Percentiles rank a stretch among this genome's conserved stretches.
Conservation (phyloP, 2,329 filamentous ascomycete genomes). For the Botryotinia globosa region DNA sequence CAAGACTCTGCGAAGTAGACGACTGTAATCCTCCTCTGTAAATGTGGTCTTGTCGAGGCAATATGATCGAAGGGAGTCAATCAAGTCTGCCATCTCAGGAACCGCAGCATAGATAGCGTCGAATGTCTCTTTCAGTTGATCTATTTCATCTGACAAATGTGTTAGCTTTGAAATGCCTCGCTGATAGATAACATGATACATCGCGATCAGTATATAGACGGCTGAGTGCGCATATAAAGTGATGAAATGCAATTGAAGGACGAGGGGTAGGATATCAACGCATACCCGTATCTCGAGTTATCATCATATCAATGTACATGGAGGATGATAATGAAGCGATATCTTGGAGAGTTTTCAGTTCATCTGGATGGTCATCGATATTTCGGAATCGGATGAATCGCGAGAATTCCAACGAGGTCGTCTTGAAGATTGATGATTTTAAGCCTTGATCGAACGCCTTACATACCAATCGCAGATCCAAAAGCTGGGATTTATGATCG, state of each 20-base stretch:
- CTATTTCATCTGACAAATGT: constrained; percentile 46
- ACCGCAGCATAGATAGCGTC: constrained; percentile 39
- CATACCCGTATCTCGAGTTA: constrained; percentile 51
- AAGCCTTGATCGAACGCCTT: constrained; percentile 48
- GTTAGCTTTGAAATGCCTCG: constrained; percentile 21
- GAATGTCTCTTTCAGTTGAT: constrained; percentile 48
- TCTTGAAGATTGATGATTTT: constrained; percentile 47
- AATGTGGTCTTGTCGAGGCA: constrained; percentile 50
- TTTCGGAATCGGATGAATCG: constrained; percentile 39
- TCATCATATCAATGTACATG: constrained; percentile 52
- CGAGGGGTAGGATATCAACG: background rate
- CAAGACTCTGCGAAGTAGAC: constrained; percentile 44
- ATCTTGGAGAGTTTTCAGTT: constrained; percentile 45
- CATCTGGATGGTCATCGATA: constrained; percentile 16
- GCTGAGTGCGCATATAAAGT: background rate
- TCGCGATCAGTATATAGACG: background rate
- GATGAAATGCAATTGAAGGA: background rate
- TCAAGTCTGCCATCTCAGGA: constrained; percentile 47
- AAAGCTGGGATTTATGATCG: constrained; percentile 46
- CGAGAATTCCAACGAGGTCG: constrained; percentile 50
- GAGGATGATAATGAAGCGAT: constrained; percentile 49
- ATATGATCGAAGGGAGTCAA: constrained; percentile 46
- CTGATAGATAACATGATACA: background rate
- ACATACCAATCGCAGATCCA: constrained; percentile 49
- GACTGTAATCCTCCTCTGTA: constrained; percentile 48